Percentiles rank a stretch among this genome's conserved stretches.
phyloP scores from a whole-genome alignment of 306 rosid species.

The Quercus dentata region DNA sequence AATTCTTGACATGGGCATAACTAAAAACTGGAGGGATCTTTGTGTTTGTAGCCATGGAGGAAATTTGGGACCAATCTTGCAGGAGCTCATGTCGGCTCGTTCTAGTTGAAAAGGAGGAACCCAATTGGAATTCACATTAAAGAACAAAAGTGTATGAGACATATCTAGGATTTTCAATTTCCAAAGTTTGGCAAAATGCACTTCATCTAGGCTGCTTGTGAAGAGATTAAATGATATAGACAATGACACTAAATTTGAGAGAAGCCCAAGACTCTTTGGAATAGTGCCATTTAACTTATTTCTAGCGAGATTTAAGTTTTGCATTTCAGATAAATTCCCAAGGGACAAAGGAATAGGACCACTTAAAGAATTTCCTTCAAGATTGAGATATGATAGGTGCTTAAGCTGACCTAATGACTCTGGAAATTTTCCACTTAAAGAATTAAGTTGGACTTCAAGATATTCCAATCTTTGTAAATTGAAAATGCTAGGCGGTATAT shows the following conservation, averaged over 20 bases:
- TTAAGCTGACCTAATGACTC: not conserved
- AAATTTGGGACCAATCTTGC: conserved; percentile 5
- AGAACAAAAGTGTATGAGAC: not conserved
- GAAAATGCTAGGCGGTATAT: not conserved
- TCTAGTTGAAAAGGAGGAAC: conserved; percentile 12
- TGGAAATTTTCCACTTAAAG: not conserved
- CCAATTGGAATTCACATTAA: conserved; percentile 7
- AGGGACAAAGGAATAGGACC: not conserved
- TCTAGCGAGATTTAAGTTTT: not conserved
- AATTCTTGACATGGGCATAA: conserved; percentile 7
- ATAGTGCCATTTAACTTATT: not conserved
- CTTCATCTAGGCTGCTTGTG: not conserved
- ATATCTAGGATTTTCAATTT: not conserved
- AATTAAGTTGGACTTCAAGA: too few relatives aligned
- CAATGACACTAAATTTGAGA: not conserved
- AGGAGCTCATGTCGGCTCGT: not conserved
- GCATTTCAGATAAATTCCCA: not conserved
- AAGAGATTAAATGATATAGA: not conserved
- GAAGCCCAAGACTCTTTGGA: not conserved
- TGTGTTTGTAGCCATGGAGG: conserved; percentile 17
- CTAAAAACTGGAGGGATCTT: not conserved
- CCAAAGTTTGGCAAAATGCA: conserved; percentile 11
- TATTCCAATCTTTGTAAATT: too few relatives aligned
- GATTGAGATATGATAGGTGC: not conserved
- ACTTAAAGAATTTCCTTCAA: not conserved